These are phyloP conservation scores for Ophiocordyceps camponoti-floridani DNA, from an alignment of 2,329 filamentous ascomycete species.

Conservation along the genomic window DNA sequence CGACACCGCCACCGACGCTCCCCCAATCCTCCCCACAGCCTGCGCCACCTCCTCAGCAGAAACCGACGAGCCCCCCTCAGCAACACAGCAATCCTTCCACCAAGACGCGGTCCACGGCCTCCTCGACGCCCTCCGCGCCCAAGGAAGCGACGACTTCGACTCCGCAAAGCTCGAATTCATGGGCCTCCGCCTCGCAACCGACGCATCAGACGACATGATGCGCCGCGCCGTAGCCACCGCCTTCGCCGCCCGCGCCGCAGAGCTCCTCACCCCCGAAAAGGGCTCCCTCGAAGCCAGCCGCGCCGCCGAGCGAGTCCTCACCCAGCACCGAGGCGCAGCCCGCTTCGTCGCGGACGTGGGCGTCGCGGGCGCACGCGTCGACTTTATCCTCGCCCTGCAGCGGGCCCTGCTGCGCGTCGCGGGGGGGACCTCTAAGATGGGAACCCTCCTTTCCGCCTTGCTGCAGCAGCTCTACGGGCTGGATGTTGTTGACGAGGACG, in stretches of 20 bases:
- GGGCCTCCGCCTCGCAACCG: slow-evolving; percentile 75
- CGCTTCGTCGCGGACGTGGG: slow-evolving; percentile 42
- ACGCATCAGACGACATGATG: slow-evolving; percentile 79
- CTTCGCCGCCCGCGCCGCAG: too few species aligned
- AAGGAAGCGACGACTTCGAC: slow-evolving; percentile 62
- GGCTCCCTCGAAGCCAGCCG: slow-evolving; percentile 40
- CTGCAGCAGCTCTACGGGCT: slow-evolving; percentile 72
- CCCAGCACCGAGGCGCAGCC: slow-evolving; percentile 29
- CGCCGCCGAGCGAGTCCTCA: slow-evolving; percentile 45
- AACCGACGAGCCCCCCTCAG: background rate
- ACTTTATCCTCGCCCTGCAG: slow-evolving; percentile 70
- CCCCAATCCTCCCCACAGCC: slow-evolving; percentile 52
- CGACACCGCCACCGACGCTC: slow-evolving; percentile 27
- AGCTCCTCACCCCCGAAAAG: slow-evolving; percentile 38
- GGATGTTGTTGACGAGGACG: slow-evolving; percentile 79
- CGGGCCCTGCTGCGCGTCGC: slow-evolving; percentile 46
- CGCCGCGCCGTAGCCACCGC: slow-evolving; percentile 72
- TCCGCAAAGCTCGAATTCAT: slow-evolving; percentile 75
- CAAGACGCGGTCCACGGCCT: slow-evolving; percentile 73
- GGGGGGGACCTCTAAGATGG: slow-evolving; percentile 34
- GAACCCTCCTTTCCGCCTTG: slow-evolving; percentile 55
- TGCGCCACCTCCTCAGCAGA: slow-evolving; percentile 47
- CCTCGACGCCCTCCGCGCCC: slow-evolving; percentile 66
- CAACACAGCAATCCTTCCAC: slow-evolving; percentile 45
- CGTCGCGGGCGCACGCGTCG: slow-evolving; percentile 46